Evolutionary conservation across 78 protist genomes (phyloP), one percentile per base, ranked within the genome.

Genomic region (Dictyostelium intermedium): DNA sequence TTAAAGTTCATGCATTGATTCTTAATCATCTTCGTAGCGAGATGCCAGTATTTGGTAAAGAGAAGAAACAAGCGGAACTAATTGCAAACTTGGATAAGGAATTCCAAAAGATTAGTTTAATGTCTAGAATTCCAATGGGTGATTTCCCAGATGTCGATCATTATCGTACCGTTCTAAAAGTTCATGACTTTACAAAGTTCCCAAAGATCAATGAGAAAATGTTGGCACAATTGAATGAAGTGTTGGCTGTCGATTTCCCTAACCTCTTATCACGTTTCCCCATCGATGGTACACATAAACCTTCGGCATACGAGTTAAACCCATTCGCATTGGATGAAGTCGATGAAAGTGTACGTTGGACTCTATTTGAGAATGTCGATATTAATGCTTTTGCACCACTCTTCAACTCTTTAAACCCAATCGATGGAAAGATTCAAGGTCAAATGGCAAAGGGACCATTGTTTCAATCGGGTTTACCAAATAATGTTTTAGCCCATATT

Each of bases 21-120:
- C 37, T 97, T 16, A 3, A 56, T 25, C 84, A 87, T 61, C 73
- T 98, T 32, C 18, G 70, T 18, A 8, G 43, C 32, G 91, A 85
- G 79, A 96, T 97, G 98, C 98, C 98, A 18, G 74, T 98, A 39
- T 93, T 95, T 41, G 98, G 99, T 10, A 91, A 93, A 70, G 92
- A 93, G 14, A 70, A 72, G 37, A 91, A 93, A 83, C 97, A 98
- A 82, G 53, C 39, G 6, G 96, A 92, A 84, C 69, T 97, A 32
- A 84, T 97, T 32, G 53, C 63, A 10, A 53, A 91, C 25, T n/a
- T 98, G 45, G 85, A 47, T 30, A 66, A 87, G 8, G 97, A 84
- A 16, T 97, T 96, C 72, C 8, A n/a, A n/a, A 61, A 32, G n/a
- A 84, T 97, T 37, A 34, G n/a, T 37, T 82, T 91, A 27, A 53